phyloP scores from a whole-genome alignment of 108 stramenopile species.

The Epithemia pelagica region DNA sequence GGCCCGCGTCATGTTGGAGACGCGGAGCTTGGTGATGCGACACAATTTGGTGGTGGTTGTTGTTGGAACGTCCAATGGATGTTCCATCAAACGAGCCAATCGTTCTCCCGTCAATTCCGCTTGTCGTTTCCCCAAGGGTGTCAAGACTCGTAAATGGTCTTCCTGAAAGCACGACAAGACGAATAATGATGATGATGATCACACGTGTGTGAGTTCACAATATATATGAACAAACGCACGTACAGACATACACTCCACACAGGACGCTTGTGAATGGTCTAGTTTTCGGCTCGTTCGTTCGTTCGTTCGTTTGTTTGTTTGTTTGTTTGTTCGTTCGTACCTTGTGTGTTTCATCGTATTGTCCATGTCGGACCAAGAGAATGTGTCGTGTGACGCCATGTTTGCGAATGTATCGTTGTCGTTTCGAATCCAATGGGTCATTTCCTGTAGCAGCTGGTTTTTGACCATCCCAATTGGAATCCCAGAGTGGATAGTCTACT shows the following conservation, averaged over 20 bases:
- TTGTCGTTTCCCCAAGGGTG: slow-evolving; percentile 79
- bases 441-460: slow-evolving; percentile 26
- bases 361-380: slow-evolving; percentile 83
- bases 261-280: no score
- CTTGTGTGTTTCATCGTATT: slow-evolving; percentile 78
- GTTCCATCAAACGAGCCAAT: slow-evolving; percentile 52
- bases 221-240: no score
- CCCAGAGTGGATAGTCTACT: slow-evolving; percentile 78
- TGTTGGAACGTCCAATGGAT: slow-evolving; percentile 53
- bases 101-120: slow-evolving; percentile 76
- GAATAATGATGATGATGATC: no score
- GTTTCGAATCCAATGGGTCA: slow-evolving; percentile 16
- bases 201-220: no score
- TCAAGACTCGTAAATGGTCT: slow-evolving; percentile 74
- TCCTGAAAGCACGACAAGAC: no score
- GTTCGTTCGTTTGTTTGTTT: no score
- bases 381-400: slow-evolving; percentile 82
- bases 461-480: slow-evolving; percentile 71
- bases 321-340: no score
- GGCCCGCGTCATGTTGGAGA: slow-evolving; percentile 76
- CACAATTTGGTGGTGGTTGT: slow-evolving; percentile 31
- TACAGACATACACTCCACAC: no score
- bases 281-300: no score
- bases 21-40: slow-evolving; percentile 58
- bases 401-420: slow-evolving; percentile 38